Base-by-base conservation (phyloP, 805 yeast species). In the Grigorovia transvaalensis region DNA sequence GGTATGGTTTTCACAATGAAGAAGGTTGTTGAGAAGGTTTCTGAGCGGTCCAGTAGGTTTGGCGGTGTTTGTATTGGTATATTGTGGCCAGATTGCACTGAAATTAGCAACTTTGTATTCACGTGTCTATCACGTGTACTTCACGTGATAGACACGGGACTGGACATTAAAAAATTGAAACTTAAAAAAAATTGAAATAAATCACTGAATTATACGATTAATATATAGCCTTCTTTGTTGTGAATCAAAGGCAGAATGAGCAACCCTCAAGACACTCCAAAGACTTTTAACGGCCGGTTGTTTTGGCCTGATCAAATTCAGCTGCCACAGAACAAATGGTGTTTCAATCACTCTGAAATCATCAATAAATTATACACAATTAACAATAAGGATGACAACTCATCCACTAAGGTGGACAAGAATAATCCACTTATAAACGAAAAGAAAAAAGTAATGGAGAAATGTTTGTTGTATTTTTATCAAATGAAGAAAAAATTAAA, bases 231-330 rank as follows among this genome's bases (percentile, higher is more conserved):
- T 23, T 23, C 27, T 23, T 23, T 23, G 6, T 23, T 6, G 27
- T 23, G 27, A 23, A 6, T 23, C 6, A 6, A 23, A 13, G 4
- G 38, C 38, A 33, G 15, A 13, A 38, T 38, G 42, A 38, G 17
- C 17, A 38, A 13, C 17, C 3, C 42, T 3, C 42, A 38, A 13
- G 18, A 8, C 18, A 13, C 44, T 19, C 46, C 48, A 7, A 43
- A 19, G 42, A 23, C 51, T 7, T 63, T 63, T 51, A 68, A 67
- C 50, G 44, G 66, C 12, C 55, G 70, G 47, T 43, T 60, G 4
- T 53, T 65, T 23, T 68, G 71, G 71, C 71, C 71, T 1, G 69
- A 67, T 54, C 58, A 65, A 35, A 65, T 68, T 17, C 60, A 54
- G 44, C 57, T 60, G 13, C 71, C 71, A 17, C 52, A 50, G 17